Evolutionary conservation across 1,139 yeast species (phyloP), one percentile per base, ranked within the genome.

Genomic region (Candida sanyaensis): DNA sequence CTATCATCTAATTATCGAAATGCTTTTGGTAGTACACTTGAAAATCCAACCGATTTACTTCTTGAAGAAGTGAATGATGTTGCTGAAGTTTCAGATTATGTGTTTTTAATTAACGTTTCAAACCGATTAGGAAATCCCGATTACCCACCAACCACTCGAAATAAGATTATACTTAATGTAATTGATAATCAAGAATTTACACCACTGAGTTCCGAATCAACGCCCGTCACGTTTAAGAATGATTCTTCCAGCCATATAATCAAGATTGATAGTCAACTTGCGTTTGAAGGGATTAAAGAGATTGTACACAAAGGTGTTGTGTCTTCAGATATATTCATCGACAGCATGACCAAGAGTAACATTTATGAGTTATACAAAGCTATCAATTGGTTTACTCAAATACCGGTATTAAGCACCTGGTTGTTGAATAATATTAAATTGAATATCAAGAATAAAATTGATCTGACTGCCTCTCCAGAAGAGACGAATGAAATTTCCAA

Each of bases 111-210:
- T 6, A 58, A 62, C 48, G 67, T 75, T 9, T 62, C 72, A 11
- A 57, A 62, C 17, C 63, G 63, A 24, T 53, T 72, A 8, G 57
- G 64, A 2, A 42, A 40, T 8, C 11, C 31, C 4, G 39, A 45
- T 3, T 52, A 61, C 24, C 65, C 69, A 0, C 49, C 53, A 6
- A 34, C 41, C 8, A 34, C 50, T 50, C 21, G 58, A 33, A 60
- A 62, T 42, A 63, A 64, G 42, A 61, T 71, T 6, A 50, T 72
- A 10, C 52, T 72, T 23, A 69, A 72, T 1, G 59, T 75, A 0
- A 63, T 75, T n/a, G 81, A 76, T 51, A 75, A 74, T 52, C 44
- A 55, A 3, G 77, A 72, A 46, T 74, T 62, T 45, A 60, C 78
- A 1, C 78, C 78, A 0, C 45, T 57, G 3, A 70, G 77, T 6